Evolutionary conservation across 176 grass and related monocot genomes (phyloP).

Genomic region (Juncus effusus): DNA sequence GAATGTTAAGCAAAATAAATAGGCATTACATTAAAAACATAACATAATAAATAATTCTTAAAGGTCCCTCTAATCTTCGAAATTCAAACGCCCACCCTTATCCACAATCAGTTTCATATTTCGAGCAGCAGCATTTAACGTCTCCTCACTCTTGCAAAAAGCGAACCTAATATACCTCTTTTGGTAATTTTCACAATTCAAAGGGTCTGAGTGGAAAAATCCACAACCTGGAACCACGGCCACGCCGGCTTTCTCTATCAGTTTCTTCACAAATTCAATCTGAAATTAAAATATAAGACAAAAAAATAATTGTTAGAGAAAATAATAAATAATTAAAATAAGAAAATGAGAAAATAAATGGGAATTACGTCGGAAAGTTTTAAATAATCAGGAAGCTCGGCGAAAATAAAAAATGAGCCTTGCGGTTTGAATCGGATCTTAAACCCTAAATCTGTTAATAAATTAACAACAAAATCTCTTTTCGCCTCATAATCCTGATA

Average conservation of each 20-base stretch:
- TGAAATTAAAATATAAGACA: slow-evolving; percentile 31
- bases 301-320: background rate
- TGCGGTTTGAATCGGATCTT: slow-evolving; percentile 63
- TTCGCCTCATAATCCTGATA: slow-evolving; percentile 58
- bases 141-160: slow-evolving; percentile 72
- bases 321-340: background rate
- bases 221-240: slow-evolving; percentile 73
- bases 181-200: slow-evolving; percentile 30
- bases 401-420: slow-evolving; percentile 81
- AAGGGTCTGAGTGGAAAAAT: slow-evolving; percentile 57
- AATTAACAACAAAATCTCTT: slow-evolving; percentile 65
- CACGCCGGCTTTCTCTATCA: slow-evolving; percentile 66
- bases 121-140: slow-evolving; percentile 56
- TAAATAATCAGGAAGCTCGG: slow-evolving; percentile 62
- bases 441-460: slow-evolving; percentile 60
- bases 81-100: slow-evolving; percentile 13
- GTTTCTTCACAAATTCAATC: slow-evolving; percentile 68
- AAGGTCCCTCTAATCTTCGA: background rate
- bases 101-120: slow-evolving; percentile 43
- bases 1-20: too few relatives aligned
- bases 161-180: slow-evolving; percentile 70
- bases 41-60: background rate
- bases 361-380: slow-evolving; percentile 65
- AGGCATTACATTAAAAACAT: too few relatives aligned
- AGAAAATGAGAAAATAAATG: slow-evolving; percentile 9